Evolutionary conservation across 257 asterid genomes (phyloP), one percentile per base, ranked within the genome.

Genomic region (Capsicum chinense): DNA sequence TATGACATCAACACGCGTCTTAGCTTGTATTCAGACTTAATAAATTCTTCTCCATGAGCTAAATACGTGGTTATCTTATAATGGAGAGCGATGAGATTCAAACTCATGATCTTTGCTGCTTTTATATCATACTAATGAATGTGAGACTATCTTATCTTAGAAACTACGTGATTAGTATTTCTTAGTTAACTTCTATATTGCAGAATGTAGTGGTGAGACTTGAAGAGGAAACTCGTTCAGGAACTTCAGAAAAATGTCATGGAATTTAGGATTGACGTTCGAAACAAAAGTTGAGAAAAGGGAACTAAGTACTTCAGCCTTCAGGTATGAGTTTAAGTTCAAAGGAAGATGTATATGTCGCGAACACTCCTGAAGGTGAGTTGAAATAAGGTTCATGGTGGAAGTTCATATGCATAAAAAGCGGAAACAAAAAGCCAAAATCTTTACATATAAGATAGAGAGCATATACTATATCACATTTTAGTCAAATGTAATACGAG

Each of bases 201-300:
- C 26, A 68, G 52, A 68, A 68, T 37, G 3, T 68, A 68, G 78
- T 1, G 37, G 21, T 1, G 78, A 68, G 54, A 15, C 26, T 15
- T 68, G 78, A 68, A 68, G 78, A 7, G 50, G 78, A 68, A 39
- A 59, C 12, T 59, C 66, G 5, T 59, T 59, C 66, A 59, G 66
- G 90, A 63, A 76, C 19, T 67, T 39, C 44, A 2, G 44, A 39
- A 39, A 39, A 39, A 39, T 39, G 44, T 39, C 44, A 39, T 39
- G 5, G 44, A 39, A 39, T 39, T 39, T 26, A 84, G 88, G 50
- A 11, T 70, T 5, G 88, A 58, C 52, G 67, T 47, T 2, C 89
- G 82, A 44, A 39, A 39, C 5, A 86, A 85, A 16, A 54, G 62
- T 26, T 9, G 83, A 67, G 56, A 73, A 79, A 15, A 71, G 60